These are phyloP conservation scores for Chloridella minuta DNA, from an alignment of 352 stramenopile species.

Conservation along the genomic window DNA sequence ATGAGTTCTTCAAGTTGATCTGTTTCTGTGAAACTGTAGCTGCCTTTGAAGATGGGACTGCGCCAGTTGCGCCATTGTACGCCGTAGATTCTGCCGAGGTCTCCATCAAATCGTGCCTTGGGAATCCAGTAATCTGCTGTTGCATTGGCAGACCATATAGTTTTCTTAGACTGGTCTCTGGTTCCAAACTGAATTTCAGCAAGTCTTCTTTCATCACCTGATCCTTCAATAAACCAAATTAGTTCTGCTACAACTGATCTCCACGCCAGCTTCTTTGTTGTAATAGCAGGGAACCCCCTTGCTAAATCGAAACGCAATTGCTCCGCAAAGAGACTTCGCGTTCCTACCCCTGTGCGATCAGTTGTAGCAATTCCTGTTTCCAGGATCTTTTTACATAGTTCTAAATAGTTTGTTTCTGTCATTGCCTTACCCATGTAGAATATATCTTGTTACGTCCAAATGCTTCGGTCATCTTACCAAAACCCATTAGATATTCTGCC, in stretches of 20 bases:
- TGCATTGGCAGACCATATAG: not conserved
- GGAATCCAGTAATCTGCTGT: not conserved
- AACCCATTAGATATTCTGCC: no score
- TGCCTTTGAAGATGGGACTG: no score
- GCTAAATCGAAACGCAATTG: constrained; percentile 63
- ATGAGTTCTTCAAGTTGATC: constrained; percentile 85
- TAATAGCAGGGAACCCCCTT: constrained; percentile 77
- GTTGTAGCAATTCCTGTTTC: constrained; percentile 26
- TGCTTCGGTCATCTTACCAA: no score
- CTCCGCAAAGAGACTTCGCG: constrained; percentile 77
- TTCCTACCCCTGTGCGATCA: constrained; percentile 90
- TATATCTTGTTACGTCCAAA: no score
- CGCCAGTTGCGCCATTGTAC: constrained; percentile 96
- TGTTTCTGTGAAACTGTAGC: no score
- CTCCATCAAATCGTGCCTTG: constrained; percentile 50
- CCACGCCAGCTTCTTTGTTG: constrained; percentile 98
- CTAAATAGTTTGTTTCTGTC: no score
- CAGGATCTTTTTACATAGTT: no score
- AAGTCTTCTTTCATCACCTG: not conserved
- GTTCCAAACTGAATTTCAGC: not conserved
- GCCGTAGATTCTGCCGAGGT: constrained; percentile 69
- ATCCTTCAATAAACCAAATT: not conserved
- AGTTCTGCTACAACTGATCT: constrained; percentile 21
- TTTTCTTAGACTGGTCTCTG: not conserved
- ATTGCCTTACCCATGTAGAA: no score